Evolutionary conservation across 495 filamentous ascomycete species (phyloP).

Genomic region (Tuber microsphaerosporum): DNA sequence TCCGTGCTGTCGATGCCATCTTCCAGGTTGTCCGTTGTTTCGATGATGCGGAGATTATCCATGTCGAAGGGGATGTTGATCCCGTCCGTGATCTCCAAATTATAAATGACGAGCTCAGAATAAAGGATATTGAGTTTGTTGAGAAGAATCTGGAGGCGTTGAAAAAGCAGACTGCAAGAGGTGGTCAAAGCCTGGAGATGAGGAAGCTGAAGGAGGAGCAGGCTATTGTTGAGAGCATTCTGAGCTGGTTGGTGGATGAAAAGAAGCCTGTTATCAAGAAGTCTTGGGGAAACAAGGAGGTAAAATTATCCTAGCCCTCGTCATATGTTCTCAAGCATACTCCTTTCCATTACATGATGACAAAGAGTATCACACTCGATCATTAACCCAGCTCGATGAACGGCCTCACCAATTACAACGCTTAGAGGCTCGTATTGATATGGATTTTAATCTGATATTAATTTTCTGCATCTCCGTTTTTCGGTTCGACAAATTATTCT

Average conservation of each 20-base stretch:
- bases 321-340: conserved; percentile 18
- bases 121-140: conserved; percentile 98
- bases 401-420: conserved; percentile 58
- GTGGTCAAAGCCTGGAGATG: conserved; percentile 94
- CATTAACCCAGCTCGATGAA: conserved; percentile 98
- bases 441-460: conserved; percentile 45
- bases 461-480: conserved; percentile 1
- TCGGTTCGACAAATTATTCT: not conserved
- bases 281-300: conserved; percentile 90
- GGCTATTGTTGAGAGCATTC: conserved; percentile 79
- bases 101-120: conserved; percentile 90
- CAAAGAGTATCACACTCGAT: conserved; percentile 91
- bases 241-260: conserved; percentile 63
- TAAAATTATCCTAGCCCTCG: conserved; percentile 49
- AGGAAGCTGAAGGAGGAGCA: conserved; percentile 96
- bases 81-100: conserved; percentile 89
- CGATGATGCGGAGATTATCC: conserved; percentile 98
- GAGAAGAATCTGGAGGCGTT: conserved; percentile 87
- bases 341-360: conserved; percentile 67
- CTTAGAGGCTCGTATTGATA: conserved; percentile 74
- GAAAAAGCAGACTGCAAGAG: conserved; percentile 85
- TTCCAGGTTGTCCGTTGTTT: conserved; percentile 99
- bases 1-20: conserved; percentile 98
- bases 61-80: conserved; percentile 97
- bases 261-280: conserved; percentile 90